phyloP scores from a whole-genome alignment of 2,329 filamentous ascomycete species.

The Trichoderma sp. region DNA sequence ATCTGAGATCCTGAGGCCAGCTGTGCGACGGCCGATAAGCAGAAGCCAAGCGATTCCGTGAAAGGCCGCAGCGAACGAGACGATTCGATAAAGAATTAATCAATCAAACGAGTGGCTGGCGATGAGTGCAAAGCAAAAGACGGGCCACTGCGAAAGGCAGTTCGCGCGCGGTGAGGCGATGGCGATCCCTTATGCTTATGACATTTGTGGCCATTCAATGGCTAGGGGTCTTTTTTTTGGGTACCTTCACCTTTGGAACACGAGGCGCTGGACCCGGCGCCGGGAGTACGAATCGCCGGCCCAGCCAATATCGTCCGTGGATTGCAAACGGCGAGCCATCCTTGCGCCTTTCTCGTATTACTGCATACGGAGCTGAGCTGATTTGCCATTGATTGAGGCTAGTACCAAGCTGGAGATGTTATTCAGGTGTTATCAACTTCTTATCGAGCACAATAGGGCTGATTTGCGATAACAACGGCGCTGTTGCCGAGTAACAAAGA shows the following conservation, averaged over 20 bases:
- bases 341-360: constrained; percentile 6
- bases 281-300: constrained; percentile 23
- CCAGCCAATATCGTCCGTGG: not conserved
- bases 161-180: constrained; percentile 21
- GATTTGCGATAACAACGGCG: not conserved
- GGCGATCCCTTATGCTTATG: constrained; percentile 20
- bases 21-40: constrained; percentile 14
- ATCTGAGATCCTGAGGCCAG: constrained; percentile 3
- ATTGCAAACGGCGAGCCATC: not conserved
- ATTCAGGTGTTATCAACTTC: not conserved
- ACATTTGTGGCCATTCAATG: constrained; percentile 19
- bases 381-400: not conserved
- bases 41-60: not conserved
- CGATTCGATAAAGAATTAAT: not conserved
- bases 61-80: not conserved
- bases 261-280: constrained; percentile 18
- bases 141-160: constrained; percentile 14
- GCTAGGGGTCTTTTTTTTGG: constrained; percentile 10
- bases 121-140: not conserved
- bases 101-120: constrained; percentile 23
- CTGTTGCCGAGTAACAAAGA: not conserved
- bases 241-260: constrained; percentile 8
- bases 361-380: constrained; percentile 3
- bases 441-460: not conserved
- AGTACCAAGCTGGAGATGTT: constrained; percentile 12